Evolutionary conservation across 306 rosid species (phyloP), one percentile per base, ranked within the genome.

Genomic region (Cucurbita moschata): DNA sequence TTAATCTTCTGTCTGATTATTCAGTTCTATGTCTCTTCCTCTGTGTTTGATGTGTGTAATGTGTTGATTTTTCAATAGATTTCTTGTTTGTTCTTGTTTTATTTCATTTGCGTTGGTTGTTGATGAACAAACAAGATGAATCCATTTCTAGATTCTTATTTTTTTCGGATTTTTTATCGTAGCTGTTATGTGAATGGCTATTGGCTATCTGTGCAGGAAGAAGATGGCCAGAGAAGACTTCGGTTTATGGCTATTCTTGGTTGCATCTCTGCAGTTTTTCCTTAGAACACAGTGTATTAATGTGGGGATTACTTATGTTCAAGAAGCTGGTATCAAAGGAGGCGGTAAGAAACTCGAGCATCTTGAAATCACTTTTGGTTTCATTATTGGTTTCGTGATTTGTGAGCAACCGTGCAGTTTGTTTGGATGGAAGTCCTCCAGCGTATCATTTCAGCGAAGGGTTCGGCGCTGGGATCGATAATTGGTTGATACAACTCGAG

Each of bases 371-470:
- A 7, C 12, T 47, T 68, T 50, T 4, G 11, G 10, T 68, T 26
- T 47, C 55, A 21, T 47, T 46, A 12, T 9, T 71, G 38, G 75
- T 64, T 76, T 78, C n/a, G 58, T 69, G 8, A 73, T 64, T 72
- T 76, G 73, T 42, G 47, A 77, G 70, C 50, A 73, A 8, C 72
- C 65, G 18, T 74, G 79, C 90, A 94, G 97, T 94, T 80, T 94
- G 98, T 82, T 85, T 94, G 88, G 98, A 94, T 75, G 98, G 98
- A 52, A 90, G 92, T 73, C 90, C 97, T 16, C 90, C 98, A 57
- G 98, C 98, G 82, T 94, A 94, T 78, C 98, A 94, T 81, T 80
- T 81, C 70, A 86, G 85, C 43, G 81, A 71, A 64, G 98, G 98
- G 62, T 76, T 61, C 79, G 97, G 97, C 70, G 44, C 89, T n/a